phyloP scores from a whole-genome alignment of 208 protist species.

The Wallacemonas collosoma region DNA sequence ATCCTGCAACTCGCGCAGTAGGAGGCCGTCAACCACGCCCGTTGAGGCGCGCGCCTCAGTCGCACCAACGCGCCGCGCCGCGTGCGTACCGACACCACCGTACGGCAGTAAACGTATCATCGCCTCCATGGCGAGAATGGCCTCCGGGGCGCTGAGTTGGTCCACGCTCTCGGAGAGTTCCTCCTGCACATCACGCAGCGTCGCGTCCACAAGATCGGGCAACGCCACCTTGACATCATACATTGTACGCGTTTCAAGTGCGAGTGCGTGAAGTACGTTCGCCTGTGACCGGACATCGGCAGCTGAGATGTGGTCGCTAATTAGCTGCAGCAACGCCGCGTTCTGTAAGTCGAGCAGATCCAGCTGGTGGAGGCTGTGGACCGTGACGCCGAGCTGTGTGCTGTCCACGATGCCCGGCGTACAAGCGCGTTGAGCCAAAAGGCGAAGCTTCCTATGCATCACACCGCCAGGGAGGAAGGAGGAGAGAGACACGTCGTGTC shows the following conservation, averaged over 20 bases:
- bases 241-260: conserved; percentile 30
- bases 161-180: conserved; percentile 31
- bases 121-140: conserved; percentile 58
- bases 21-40: conserved; percentile 16
- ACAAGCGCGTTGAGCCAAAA: conserved; percentile 32
- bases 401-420: conserved; percentile 37
- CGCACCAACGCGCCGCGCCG: not conserved
- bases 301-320: conserved; percentile 21
- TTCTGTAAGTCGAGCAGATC: conserved; percentile 28
- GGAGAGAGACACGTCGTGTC: not conserved
- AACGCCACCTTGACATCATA: conserved; percentile 28
- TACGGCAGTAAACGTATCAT: conserved; percentile 44
- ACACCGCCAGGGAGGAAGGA: not conserved
- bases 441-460: conserved; percentile 14
- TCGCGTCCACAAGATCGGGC: conserved; percentile 19
- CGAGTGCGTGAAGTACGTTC: conserved; percentile 54
- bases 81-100: conserved; percentile 7
- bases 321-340: conserved; percentile 18
- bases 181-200: conserved; percentile 35
- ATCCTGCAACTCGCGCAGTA: conserved; percentile 47
- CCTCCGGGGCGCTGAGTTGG: conserved; percentile 45
- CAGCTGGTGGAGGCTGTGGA: conserved; percentile 49
- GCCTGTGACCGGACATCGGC: conserved; percentile 48
- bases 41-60: not conserved
- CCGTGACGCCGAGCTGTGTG: conserved; percentile 41